Evolutionary conservation across 1,139 yeast genomes (phyloP), one percentile per base, ranked within the genome.

Genomic region (Pichiaceae sp.): DNA sequence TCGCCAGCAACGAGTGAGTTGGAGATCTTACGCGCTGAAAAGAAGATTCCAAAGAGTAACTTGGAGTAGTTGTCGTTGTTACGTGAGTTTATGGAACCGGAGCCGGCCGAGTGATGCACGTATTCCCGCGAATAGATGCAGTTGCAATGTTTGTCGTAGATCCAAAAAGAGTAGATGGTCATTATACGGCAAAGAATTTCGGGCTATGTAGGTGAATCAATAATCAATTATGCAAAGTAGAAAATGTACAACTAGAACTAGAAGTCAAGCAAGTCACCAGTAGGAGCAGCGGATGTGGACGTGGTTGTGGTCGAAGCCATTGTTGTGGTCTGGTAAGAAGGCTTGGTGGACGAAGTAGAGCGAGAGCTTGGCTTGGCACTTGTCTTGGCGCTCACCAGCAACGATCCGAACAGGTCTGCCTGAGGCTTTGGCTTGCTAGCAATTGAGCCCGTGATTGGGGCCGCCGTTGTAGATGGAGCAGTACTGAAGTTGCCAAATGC

Each of bases 111-210:
- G 9, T 12, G 3, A 34, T 41, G 33, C 15, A 43, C 64, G 66
- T 73, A 82, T 52, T 80, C 87, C 31, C 91, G 62, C 47, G 70
- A 72, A 59, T 75, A 83, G 29, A 83, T 73, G 52, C 94, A 83
- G 47, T 76, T 77, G 48, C 72, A 84, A 56, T 89, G 96, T 53
- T 93, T 72, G 55, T 89, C 96, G 55, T 81, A 89, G 38, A 89
- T 73, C 78, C 87, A 83, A 56, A 87, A 82, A 7, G 95, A 82
- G 59, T 80, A 80, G 38, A 86, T 76, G 16, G 75, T 66, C 78
- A 73, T 72, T 7, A 12, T 5, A 25, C 9, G 7, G 24, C 9
- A 11, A 21, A 11, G 11, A 21, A 21, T 12, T 8, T 26, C 14
- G 7, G 25, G 12, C 12, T 12, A 23, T 8, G 25, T 23, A 23